These are phyloP conservation scores for Ustilago cynodontis DNA, from an alignment of 1,284 basidiomycete genomes.

Conservation along the genomic window DNA sequence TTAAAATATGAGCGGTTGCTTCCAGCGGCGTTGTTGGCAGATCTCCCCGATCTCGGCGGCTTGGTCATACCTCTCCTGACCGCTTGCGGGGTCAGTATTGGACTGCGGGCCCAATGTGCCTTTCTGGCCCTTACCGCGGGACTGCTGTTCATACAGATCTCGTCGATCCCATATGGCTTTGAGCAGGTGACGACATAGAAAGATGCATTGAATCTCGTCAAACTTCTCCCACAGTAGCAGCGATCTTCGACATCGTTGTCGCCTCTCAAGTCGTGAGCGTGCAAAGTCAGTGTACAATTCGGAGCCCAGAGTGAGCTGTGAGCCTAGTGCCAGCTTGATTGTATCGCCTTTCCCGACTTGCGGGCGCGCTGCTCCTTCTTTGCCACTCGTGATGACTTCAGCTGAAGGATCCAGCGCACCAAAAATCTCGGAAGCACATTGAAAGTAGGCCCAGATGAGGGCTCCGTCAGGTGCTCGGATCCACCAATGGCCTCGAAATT, in stretches of 20 bases:
- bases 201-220: constrained; percentile 23
- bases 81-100: not conserved
- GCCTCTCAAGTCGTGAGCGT: constrained; percentile 9
- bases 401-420: constrained; percentile 13
- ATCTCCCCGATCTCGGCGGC: constrained; percentile 12
- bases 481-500: constrained; percentile 28
- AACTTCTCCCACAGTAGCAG: constrained; percentile 22
- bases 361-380: not conserved
- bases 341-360: constrained; percentile 17
- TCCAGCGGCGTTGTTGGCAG: constrained; percentile 26
- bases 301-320: constrained; percentile 10
- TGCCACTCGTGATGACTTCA: not conserved
- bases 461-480: constrained; percentile 25
- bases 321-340: constrained; percentile 10
- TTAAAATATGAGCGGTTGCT: constrained; percentile 22
- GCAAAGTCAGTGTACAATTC: constrained; percentile 6
- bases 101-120: not conserved
- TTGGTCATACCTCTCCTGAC: constrained; percentile 14
- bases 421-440: constrained; percentile 27
- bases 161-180: constrained; percentile 24
- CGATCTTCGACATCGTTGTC: constrained; percentile 24
- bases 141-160: constrained; percentile 19
- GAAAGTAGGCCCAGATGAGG: constrained; percentile 31
- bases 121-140: not conserved
- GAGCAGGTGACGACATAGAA: constrained; percentile 22